A percentile compares a stretch with the other conserved stretches of the same genome.
Conservation (phyloP, 1,139 yeast species). For the Kluyveromyces sp. region DNA sequence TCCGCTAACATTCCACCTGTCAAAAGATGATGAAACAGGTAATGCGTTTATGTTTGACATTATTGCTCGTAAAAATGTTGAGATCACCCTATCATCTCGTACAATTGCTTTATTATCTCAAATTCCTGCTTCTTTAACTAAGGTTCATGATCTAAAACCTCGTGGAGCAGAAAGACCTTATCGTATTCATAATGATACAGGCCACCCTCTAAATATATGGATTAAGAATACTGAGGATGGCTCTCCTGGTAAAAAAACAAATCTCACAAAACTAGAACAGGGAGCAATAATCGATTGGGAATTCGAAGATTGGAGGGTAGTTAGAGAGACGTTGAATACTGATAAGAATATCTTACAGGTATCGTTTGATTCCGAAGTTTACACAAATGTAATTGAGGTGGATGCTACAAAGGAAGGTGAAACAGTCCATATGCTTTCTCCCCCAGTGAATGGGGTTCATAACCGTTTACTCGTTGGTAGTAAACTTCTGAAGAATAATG, state of each 20-base stretch:
- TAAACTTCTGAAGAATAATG: conserved; percentile 60
- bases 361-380: conserved; percentile 46
- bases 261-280: conserved; percentile 37
- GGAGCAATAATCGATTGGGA: conserved; percentile 69
- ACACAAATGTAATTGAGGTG: conserved; percentile 52
- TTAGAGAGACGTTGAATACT: conserved; percentile 72
- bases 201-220: conserved; percentile 74
- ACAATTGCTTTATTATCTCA: conserved; percentile 73
- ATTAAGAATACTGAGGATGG: conserved; percentile 35
- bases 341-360: conserved; percentile 56
- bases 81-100: conserved; percentile 73
- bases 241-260: conserved; percentile 22
- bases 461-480: conserved; percentile 71
- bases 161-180: conserved; percentile 84
- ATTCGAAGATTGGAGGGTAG: conserved; percentile 86
- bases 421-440: conserved; percentile 58
- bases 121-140: conserved; percentile 48
- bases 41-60: conserved; percentile 54
- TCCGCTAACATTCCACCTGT: conserved; percentile 69
- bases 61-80: conserved; percentile 68
- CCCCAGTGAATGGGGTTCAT: conserved; percentile 57
- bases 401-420: conserved; percentile 71
- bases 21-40: conserved; percentile 35
- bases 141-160: conserved; percentile 44
- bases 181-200: conserved; percentile 75